Base-by-base conservation (phyloP, 1,284 basidiomycete species). In the Moesziomyces globuligerus region DNA sequence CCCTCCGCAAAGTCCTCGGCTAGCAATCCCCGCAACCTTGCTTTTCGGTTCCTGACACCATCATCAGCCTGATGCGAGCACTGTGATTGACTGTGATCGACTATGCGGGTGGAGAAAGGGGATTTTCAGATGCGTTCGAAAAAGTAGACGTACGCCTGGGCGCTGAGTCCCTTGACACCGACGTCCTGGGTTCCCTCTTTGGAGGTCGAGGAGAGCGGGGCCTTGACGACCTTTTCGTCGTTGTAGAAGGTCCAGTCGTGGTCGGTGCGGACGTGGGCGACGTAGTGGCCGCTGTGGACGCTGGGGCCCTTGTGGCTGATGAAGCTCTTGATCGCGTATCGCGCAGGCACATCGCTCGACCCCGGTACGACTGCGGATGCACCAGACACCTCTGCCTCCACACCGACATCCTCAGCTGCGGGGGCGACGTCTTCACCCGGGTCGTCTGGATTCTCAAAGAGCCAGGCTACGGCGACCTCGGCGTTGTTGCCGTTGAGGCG, bases 361-460 rank as follows among this genome's bases (percentile, higher is more conserved):
- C 84, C 83, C 1, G 59, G 62, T n/a, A 75, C 51, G 7, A 58
- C 48, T 11, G 18, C 13, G n/a, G 60, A 43, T 13, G 18, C 38
- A 4, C 24, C 47, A 8, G 56, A 56, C 9, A 13, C 25, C 21
- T 57, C 51, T 15, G 26, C 55, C 4, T 34, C 51, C 20, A 6
- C 53, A 7, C 9, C 29, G n/a, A 36, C 46, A 3, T 38, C 48
- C 9, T 38, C 28, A 25, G n/a, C n/a, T n/a, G 37, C 37, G 23
- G 42, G 58, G 1, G 81, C 65, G 17, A 79, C 74, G 17, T 89
- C 88, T 2, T 75, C 91, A 20, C 93, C 93, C 1, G 83, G 86
- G 74, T 97, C 94, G 56, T 93, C 93, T 0, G 94, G 91, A 78
- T 98, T 91, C 64, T 88, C 92, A 84, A 98, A 98, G n/a, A 98